phyloP scores from a whole-genome alignment of 805 yeast genomes.

The Hagleromyces aurorensis region DNA sequence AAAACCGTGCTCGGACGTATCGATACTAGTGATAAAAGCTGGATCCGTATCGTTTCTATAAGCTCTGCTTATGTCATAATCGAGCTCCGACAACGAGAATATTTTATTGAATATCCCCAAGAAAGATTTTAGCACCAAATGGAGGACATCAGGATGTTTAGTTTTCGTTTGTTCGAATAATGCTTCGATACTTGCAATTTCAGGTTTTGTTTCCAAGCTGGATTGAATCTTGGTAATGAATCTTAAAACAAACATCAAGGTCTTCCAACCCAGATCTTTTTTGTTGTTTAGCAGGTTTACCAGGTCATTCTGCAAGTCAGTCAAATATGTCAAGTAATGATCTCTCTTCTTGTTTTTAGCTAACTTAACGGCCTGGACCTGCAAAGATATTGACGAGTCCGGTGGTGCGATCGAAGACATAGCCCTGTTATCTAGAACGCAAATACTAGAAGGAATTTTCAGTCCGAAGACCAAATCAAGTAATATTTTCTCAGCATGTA shows the following conservation, averaged over 20 bases:
- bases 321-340: conserved; percentile 35
- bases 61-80: conserved; percentile 40
- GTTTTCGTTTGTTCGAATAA: conserved; percentile 42
- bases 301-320: conserved; percentile 35
- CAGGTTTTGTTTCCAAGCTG: conserved; percentile 41
- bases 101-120: conserved; percentile 44
- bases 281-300: conserved; percentile 17
- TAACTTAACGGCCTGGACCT: conserved; percentile 48
- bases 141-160: conserved; percentile 63
- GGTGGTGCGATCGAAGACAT: conserved; percentile 50
- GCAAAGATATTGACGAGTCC: conserved; percentile 47
- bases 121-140: conserved; percentile 52
- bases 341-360: conserved; percentile 56
- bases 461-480: conserved; percentile 34
- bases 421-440: conserved; percentile 40
- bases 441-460: conserved; percentile 45
- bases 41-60: conserved; percentile 37
- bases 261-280: conserved; percentile 44
- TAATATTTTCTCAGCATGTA: conserved; percentile 46
- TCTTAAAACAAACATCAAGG: conserved; percentile 40
- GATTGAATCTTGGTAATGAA: conserved; percentile 46
- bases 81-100: conserved; percentile 37
- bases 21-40: conserved; percentile 35
- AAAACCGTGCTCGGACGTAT: conserved; percentile 37
- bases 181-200: conserved; percentile 34